Conservation (phyloP, 768 basidiomycete genomes). For the Tulasnella sp. region DNA sequence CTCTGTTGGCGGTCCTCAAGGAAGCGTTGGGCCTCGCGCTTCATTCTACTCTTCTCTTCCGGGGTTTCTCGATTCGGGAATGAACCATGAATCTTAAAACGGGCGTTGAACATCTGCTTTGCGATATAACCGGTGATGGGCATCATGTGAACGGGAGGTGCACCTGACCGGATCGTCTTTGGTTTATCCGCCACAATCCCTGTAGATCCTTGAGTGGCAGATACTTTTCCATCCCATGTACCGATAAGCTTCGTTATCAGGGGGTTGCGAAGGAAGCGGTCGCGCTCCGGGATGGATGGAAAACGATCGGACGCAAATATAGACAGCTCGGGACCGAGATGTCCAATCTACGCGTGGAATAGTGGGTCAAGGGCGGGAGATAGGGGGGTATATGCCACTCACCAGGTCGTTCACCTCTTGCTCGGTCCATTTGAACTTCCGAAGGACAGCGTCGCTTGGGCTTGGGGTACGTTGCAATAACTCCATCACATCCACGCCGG, state of each 20-base stretch:
- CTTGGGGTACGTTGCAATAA: background rate
- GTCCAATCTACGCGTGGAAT: background rate
- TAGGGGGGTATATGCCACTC: background rate
- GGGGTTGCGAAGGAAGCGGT: background rate
- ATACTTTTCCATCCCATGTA: background rate
- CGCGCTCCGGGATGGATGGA: background rate
- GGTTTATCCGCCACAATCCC: background rate
- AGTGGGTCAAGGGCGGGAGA: too few relatives aligned
- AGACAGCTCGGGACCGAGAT: background rate
- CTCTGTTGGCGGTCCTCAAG: background rate
- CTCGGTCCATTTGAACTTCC: background rate
- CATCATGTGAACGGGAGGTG: conserved; percentile 12
- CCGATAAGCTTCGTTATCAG: background rate
- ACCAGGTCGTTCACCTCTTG: background rate
- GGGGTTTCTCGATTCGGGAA: background rate
- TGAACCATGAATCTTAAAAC: conserved; percentile 1
- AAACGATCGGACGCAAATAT: background rate
- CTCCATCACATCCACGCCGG: background rate
- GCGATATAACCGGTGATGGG: conserved; percentile 10
- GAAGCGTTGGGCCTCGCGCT: background rate
- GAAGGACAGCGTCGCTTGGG: background rate
- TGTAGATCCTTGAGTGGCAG: background rate
- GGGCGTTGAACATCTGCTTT: conserved; percentile 2
- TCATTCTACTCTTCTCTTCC: background rate
- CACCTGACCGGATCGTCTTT: background rate